Conservation (phyloP, 208 protist species). For the Trypanosoma mega region DNA sequence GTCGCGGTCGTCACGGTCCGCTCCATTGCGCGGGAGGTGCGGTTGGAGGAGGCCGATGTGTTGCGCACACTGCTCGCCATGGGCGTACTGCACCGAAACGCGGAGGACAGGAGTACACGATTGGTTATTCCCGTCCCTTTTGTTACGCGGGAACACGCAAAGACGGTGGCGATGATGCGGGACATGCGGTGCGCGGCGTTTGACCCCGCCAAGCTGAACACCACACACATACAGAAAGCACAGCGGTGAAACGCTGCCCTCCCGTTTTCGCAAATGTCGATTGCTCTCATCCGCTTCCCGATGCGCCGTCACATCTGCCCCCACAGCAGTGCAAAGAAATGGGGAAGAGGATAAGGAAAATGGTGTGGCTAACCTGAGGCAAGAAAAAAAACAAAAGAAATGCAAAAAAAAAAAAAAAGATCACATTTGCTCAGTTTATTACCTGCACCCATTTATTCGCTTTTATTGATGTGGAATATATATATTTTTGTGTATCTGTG, state of each 20-base stretch:
- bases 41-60: conserved; percentile 80
- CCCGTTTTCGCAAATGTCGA: no score
- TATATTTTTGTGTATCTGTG: no score
- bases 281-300: no score
- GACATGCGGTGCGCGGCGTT: conserved; percentile 43
- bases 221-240: no score
- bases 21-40: conserved; percentile 51
- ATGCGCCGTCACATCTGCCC: not conserved
- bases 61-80: conserved; percentile 63
- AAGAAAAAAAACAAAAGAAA: not conserved
- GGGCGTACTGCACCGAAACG: conserved; percentile 77
- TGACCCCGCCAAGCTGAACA: conserved; percentile 32
- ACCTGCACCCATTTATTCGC: no score
- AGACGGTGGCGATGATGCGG: conserved; percentile 24
- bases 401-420: not conserved
- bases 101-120: conserved; percentile 55
- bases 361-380: not conserved
- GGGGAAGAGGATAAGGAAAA: not conserved
- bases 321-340: not conserved
- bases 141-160: conserved; percentile 39
- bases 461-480: no score
- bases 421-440: no score
- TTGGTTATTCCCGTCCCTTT: conserved; percentile 64
- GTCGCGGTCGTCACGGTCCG: conserved; percentile 5
- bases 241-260: no score